phyloP scores from a whole-genome alignment of 139 green algal species.

The Coelastrella sp. region DNA sequence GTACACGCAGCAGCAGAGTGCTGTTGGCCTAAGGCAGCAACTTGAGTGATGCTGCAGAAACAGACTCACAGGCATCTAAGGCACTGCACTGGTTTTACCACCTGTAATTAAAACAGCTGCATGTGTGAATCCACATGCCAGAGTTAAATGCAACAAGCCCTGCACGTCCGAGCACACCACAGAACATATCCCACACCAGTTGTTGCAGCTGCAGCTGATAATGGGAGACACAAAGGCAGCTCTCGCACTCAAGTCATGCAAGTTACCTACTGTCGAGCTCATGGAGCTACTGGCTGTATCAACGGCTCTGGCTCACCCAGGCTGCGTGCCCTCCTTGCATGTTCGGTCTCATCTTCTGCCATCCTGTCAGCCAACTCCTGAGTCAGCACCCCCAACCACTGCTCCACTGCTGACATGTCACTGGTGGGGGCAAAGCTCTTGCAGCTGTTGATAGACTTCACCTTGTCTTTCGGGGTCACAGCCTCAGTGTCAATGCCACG shows the following conservation, averaged over 20 bases:
- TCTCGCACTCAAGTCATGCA: too few relatives aligned
- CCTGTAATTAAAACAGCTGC: too few relatives aligned
- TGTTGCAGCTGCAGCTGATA: too few relatives aligned
- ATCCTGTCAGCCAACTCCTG: conserved; percentile 81
- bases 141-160: too few relatives aligned
- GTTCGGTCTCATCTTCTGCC: conserved; percentile 63
- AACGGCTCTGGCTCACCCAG: conserved; percentile 52
- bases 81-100: too few relatives aligned
- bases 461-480: conserved; percentile 48
- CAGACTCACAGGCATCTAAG: too few relatives aligned
- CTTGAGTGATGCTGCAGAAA: neutral
- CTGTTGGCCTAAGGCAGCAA: neutral
- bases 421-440: conserved; percentile 85
- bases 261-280: too few relatives aligned
- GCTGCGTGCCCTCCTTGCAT: conserved; percentile 63
- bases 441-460: conserved; percentile 65
- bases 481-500: conserved; percentile 39
- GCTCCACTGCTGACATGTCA: conserved; percentile 52
- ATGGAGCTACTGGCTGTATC: too few relatives aligned
- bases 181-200: too few relatives aligned
- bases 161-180: too few relatives aligned
- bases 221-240: too few relatives aligned
- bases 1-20: neutral
- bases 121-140: too few relatives aligned
- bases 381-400: conserved; percentile 81